Evolutionary conservation across 495 filamentous ascomycete species (phyloP), one percentile per base, ranked within the genome.

Genomic region (Neurospora cerealis): DNA sequence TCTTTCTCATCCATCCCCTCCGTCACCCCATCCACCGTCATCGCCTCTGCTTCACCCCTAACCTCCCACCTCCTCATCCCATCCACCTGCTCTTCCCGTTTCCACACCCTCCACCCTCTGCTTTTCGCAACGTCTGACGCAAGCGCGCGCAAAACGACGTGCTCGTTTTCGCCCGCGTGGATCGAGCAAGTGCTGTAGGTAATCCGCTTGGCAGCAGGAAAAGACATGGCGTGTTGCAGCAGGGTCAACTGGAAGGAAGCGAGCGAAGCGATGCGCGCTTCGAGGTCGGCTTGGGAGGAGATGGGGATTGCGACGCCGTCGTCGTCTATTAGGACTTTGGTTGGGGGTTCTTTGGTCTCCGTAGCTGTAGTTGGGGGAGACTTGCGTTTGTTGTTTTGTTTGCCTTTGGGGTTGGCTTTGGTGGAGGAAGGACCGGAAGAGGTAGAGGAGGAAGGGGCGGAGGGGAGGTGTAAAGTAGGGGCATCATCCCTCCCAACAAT

Each of bases 131-230:
- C 80, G 1, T 88, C 82, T 0, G 92, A 93, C 5, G 77, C 74
- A 48, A 98, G 79, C 8, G 94, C 90, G 28, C 86, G 84, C 21
- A 89, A 71, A 9, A 97, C 94, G 0, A 98, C 96, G 34, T 85
- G 79, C 79, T 99, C 96, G 78, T 99, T 98, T 80, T 99, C 96
- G 44, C 90, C 86, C 1, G 89, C 84, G 79, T 97, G 88, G 34
- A 97, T 84, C 0, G 96, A 98, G 79, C 96, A 99, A 0, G 96
- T 99, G 48, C 92, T 95, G 79, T 99, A 99, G 0, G 92, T 92
- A 46, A 98, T 91, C 77, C 87, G 91, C 4, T 78, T 85, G 0
- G 93, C 94, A n/a, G 86, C 82, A 0, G 94, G 92, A 75, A 97
- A 99, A 34, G 82, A 80, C 80, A 98, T 89, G 0, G 96, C 95